phyloP scores from a whole-genome alignment of 2,329 filamentous ascomycete genomes.

The Biscogniauxia sp. region DNA sequence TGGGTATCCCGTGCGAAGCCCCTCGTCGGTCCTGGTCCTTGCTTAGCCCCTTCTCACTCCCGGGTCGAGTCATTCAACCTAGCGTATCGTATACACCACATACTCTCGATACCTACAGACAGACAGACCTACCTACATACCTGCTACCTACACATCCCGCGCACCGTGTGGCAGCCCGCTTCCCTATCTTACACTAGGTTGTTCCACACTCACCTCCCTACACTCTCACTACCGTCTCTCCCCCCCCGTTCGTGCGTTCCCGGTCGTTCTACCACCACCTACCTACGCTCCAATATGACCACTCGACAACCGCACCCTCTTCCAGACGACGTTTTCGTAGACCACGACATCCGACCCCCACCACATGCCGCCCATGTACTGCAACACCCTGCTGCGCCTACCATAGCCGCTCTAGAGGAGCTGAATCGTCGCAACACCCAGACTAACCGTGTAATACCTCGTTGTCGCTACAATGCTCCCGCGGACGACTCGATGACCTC shows the following conservation, averaged over 20 bases:
- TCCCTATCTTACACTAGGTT: neutral
- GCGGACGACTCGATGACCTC: slow-evolving; percentile 14
- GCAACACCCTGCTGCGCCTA: slow-evolving; percentile 18
- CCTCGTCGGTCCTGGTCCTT: neutral
- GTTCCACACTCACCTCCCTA: slow-evolving; percentile 2
- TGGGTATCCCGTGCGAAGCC: neutral
- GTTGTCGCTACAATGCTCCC: slow-evolving; percentile 13
- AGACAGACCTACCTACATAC: too few relatives aligned
- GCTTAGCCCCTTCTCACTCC: neutral
- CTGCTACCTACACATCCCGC: neutral
- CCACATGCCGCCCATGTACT: slow-evolving; percentile 14
- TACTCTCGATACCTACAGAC: too few relatives aligned
- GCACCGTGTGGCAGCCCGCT: neutral
- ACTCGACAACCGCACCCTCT: slow-evolving; percentile 24
- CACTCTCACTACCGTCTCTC: neutral
- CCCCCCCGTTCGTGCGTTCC: neutral
- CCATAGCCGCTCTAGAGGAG: slow-evolving; percentile 23
- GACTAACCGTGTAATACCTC: slow-evolving; percentile 22
- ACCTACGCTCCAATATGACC: slow-evolving; percentile 27
- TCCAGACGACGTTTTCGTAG: slow-evolving; percentile 25
- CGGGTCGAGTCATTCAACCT: neutral
- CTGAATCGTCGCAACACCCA: slow-evolving; percentile 28
- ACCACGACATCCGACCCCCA: slow-evolving; percentile 17
- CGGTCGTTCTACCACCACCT: neutral
- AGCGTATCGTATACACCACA: too few relatives aligned